Conservation (phyloP, 2,329 filamentous ascomycete genomes). For the Trichoderma sp. region DNA sequence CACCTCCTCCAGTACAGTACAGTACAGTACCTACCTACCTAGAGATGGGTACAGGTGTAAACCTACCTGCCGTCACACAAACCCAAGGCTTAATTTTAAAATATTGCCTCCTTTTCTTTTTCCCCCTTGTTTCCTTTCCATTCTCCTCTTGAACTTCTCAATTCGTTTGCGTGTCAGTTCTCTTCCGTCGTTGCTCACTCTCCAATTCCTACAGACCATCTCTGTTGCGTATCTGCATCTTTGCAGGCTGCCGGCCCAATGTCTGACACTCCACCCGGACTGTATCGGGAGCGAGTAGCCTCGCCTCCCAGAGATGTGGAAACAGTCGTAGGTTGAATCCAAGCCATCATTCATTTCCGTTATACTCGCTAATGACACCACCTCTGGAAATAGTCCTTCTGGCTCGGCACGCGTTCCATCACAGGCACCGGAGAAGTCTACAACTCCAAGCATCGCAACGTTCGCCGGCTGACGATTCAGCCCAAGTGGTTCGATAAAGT, state of each 20-base stretch:
- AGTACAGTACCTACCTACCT: no score
- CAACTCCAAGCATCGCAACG: neutral
- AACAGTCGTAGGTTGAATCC: neutral
- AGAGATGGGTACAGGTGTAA: neutral
- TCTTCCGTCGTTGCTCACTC: neutral
- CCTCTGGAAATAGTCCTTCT: neutral
- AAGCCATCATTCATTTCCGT: neutral
- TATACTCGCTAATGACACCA: neutral
- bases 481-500: neutral
- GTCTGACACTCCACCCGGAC: neutral
- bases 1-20: neutral
- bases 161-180: neutral
- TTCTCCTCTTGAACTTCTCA: neutral
- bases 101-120: neutral
- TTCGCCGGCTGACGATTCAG: neutral
- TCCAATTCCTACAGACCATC: neutral
- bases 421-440: neutral
- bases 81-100: neutral
- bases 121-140: neutral
- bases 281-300: neutral
- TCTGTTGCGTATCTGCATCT: neutral
- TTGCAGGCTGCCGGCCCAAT: neutral
- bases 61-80: neutral
- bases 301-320: neutral
- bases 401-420: neutral